Evolutionary conservation across 768 basidiomycete genomes (phyloP).

Genomic region (Mycena haematopus): DNA sequence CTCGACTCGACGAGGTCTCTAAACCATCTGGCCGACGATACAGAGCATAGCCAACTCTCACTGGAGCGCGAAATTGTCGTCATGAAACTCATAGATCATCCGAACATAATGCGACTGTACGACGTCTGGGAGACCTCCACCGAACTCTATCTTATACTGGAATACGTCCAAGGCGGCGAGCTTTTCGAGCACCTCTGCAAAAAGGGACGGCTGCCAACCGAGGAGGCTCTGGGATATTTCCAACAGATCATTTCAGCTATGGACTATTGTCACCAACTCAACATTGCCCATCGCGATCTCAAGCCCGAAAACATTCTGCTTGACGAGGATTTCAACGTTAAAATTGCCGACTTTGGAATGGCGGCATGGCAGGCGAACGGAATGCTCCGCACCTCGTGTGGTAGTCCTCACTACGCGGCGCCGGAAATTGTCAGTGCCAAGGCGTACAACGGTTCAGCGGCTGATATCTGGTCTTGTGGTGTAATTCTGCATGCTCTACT

Average conservation of each 20-base stretch:
- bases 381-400: slow-evolving; percentile 83
- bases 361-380: slow-evolving; percentile 84
- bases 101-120: slow-evolving; percentile 92
- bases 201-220: slow-evolving; percentile 69
- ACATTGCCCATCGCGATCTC: slow-evolving; percentile 92
- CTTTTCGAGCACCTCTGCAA: slow-evolving; percentile 91
- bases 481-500: slow-evolving; percentile 92
- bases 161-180: slow-evolving; percentile 94
- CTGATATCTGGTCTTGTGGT: slow-evolving; percentile 98
- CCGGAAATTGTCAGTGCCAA: slow-evolving; percentile 89
- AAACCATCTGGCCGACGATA: slow-evolving; percentile 70
- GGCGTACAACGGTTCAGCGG: slow-evolving; percentile 83
- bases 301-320: slow-evolving; percentile 95
- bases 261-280: slow-evolving; percentile 93
- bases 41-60: slow-evolving; percentile 78
- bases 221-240: slow-evolving; percentile 85
- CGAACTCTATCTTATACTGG: slow-evolving; percentile 89
- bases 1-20: slow-evolving; percentile 73
- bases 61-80: slow-evolving; percentile 95
- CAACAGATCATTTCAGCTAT: slow-evolving; percentile 93
- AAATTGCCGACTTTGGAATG: slow-evolving; percentile 98
- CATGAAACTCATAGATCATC: slow-evolving; percentile 97
- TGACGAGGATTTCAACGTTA: slow-evolving; percentile 84
- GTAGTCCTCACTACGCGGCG: slow-evolving; percentile 94
- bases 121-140: slow-evolving; percentile 96